These are phyloP conservation scores for Aspergillus piperis DNA, from an alignment of 2,329 filamentous ascomycete species.

Conservation along the genomic window DNA sequence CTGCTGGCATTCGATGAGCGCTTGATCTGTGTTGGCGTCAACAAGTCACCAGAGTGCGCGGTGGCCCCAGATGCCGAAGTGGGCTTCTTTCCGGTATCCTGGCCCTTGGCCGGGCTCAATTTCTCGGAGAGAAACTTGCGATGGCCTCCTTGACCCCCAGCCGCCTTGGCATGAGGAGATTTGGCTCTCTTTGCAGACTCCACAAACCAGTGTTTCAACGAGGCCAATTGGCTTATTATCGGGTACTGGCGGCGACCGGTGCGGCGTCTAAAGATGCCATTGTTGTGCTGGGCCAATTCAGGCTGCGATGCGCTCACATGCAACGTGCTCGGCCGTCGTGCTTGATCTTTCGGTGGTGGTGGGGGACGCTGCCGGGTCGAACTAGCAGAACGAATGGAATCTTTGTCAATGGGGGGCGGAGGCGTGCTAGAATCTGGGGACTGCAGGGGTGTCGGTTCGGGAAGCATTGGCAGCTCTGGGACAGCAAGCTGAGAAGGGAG, in stretches of 20 bases:
- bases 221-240: conserved; percentile 66
- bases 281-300: conserved; percentile 59
- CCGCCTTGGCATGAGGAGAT: conserved; percentile 51
- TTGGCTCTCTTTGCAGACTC: conserved; percentile 65
- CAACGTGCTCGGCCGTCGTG: conserved; percentile 77
- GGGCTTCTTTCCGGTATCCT: conserved; percentile 36
- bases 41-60: conserved; percentile 28
- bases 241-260: conserved; percentile 60
- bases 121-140: conserved; percentile 44
- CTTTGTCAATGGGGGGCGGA: conserved; percentile 74
- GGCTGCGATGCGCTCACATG: conserved; percentile 76
- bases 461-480: conserved; percentile 75
- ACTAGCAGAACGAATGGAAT: conserved; percentile 69
- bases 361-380: conserved; percentile 76
- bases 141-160: conserved; percentile 29
- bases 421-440: conserved; percentile 45
- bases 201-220: conserved; percentile 72
- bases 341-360: conserved; percentile 83
- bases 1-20: conserved; percentile 45
- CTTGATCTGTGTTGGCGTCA: conserved; percentile 43
- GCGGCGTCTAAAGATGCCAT: conserved; percentile 57
- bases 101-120: conserved; percentile 41
- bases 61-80: conserved; percentile 25
- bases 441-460: conserved; percentile 55
- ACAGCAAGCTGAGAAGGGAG: conserved; percentile 63